Conservation (phyloP, 345 rosid species). For the Pistacia atlantica region DNA sequence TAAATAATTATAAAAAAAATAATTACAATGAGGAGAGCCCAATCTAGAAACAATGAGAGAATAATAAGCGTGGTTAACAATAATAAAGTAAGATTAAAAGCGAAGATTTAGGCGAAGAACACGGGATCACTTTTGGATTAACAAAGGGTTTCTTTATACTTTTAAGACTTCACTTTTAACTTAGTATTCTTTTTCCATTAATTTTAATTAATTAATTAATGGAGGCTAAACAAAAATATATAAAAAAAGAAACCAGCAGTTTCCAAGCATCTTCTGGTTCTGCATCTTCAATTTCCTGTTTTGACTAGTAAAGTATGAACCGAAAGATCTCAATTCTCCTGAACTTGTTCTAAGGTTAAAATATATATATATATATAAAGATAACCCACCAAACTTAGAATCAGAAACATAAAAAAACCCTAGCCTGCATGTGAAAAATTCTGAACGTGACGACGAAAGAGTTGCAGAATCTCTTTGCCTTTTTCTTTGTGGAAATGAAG, state of each 20-base stretch:
- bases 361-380: background rate
- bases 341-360: background rate
- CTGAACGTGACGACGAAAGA: constrained; percentile 21
- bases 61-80: background rate
- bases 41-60: constrained; percentile 13
- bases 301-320: constrained; percentile 22
- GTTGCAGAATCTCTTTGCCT: constrained; percentile 24
- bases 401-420: background rate
- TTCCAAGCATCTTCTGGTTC: background rate
- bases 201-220: background rate
- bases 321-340: constrained; percentile 14
- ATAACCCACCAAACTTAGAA: constrained; percentile 1
- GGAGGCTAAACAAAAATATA: background rate
- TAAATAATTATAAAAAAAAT: no score
- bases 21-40: background rate
- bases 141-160: constrained; percentile 13
- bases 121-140: constrained; percentile 29
- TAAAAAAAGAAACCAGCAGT: background rate
- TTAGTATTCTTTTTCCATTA: background rate
- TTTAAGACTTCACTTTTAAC: constrained; percentile 12
- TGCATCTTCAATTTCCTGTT: constrained; percentile 22
- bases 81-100: constrained; percentile 12
- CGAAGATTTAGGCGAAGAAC: constrained; percentile 38
- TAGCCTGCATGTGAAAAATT: constrained; percentile 33
- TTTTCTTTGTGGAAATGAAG: background rate